Conservation (phyloP, 2,329 filamentous ascomycete genomes). For the Phaeosphaeriaceae sp. region DNA sequence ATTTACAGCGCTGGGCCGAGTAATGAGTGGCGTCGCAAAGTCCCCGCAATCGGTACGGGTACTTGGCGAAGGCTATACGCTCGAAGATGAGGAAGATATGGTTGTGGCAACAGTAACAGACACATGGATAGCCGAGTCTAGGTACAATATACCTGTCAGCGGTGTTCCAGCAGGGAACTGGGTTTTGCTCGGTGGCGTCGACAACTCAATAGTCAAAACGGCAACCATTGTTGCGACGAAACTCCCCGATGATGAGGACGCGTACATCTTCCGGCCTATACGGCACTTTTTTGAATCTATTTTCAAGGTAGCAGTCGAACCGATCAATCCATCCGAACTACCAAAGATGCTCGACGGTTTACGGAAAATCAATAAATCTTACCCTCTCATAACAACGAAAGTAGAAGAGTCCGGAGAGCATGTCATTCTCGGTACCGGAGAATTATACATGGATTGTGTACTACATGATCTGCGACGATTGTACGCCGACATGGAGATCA, state of each 20-base stretch:
- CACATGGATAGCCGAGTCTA: conserved; percentile 88
- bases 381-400: conserved; percentile 93
- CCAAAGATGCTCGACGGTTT: conserved; percentile 99
- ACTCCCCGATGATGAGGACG: conserved; percentile 85
- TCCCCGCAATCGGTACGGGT: conserved; percentile 86
- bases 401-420: conserved; percentile 98
- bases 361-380: conserved; percentile 96
- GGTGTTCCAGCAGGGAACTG: conserved; percentile 94
- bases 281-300: conserved; percentile 97
- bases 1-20: conserved; percentile 88
- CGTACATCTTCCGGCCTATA: conserved; percentile 92
- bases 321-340: conserved; percentile 95
- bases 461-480: conserved; percentile 89
- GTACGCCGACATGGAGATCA: conserved; percentile 99
- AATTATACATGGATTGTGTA: conserved; percentile 99
- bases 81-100: conserved; percentile 99
- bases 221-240: conserved; percentile 85
- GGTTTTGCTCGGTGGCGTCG: conserved; percentile 88
- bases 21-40: conserved; percentile 88
- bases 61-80: conserved; percentile 91
- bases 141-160: conserved; percentile 90
- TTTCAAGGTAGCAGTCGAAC: conserved; percentile 96
- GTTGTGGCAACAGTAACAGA: conserved; percentile 80
- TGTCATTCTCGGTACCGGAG: conserved; percentile 90
- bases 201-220: conserved; percentile 98